These are phyloP conservation scores for Diaporthe citrichinensis DNA, from an alignment of 2,329 filamentous ascomycete genomes.

Conservation along the genomic window DNA sequence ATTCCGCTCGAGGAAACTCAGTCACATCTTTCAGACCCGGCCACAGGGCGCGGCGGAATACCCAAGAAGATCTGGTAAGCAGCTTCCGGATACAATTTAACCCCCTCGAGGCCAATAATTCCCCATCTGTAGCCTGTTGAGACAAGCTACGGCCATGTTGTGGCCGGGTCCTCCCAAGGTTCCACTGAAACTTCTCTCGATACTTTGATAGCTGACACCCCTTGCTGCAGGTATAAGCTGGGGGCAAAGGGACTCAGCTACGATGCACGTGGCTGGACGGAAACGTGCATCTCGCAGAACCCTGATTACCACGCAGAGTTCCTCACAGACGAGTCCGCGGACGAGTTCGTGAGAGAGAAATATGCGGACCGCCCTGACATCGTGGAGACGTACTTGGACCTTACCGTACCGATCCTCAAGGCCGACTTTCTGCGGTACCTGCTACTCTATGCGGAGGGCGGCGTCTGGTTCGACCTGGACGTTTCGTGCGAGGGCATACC, in stretches of 20 bases:
- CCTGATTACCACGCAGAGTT: slow-evolving; percentile 46
- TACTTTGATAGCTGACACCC: too few relatives aligned
- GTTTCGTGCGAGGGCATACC: slow-evolving; percentile 53
- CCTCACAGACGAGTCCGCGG: slow-evolving; percentile 47
- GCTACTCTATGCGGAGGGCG: slow-evolving; percentile 81
- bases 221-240: slow-evolving; percentile 50
- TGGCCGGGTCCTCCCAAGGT: too few relatives aligned
- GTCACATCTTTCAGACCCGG: not conserved
- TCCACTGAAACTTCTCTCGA: too few relatives aligned
- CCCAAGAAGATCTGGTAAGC: slow-evolving; percentile 50
- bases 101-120: too few relatives aligned
- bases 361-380: slow-evolving; percentile 50
- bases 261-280: slow-evolving; percentile 49
- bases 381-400: slow-evolving; percentile 44
- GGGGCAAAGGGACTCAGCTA: slow-evolving; percentile 52
- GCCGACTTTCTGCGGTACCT: slow-evolving; percentile 79
- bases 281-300: slow-evolving; percentile 49
- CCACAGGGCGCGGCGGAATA: not conserved
- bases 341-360: slow-evolving; percentile 73
- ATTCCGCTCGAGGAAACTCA: not conserved
- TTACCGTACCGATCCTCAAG: slow-evolving; percentile 62
- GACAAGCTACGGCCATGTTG: too few relatives aligned
- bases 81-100: too few relatives aligned
- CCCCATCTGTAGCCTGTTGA: too few relatives aligned
- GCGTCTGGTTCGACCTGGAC: slow-evolving; percentile 75